These are phyloP conservation scores for Draba incana DNA, from an alignment of 345 rosid species.

Conservation along the genomic window DNA sequence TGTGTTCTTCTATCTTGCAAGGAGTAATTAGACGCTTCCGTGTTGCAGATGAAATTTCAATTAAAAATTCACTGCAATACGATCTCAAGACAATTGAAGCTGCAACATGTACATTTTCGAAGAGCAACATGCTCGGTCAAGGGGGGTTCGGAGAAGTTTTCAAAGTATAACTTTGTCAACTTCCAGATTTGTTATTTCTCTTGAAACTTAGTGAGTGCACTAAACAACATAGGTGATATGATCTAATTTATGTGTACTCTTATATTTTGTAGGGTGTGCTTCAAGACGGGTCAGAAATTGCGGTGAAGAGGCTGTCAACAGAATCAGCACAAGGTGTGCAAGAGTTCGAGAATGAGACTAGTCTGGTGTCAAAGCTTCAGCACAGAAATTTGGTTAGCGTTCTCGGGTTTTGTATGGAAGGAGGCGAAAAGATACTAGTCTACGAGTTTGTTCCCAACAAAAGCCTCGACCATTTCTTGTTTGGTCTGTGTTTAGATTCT, in stretches of 20 bases:
- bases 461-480: slow-evolving; percentile 29
- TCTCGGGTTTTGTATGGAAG: slow-evolving; percentile 35
- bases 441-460: slow-evolving; percentile 34
- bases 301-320: slow-evolving; percentile 29
- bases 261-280: slow-evolving; percentile 13
- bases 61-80: slow-evolving; percentile 2
- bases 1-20: neutral
- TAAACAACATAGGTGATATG: neutral
- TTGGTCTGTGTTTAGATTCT: slow-evolving; percentile 15
- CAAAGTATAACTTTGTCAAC: neutral
- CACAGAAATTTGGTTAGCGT: slow-evolving; percentile 31
- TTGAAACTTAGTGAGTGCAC: neutral
- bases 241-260: neutral
- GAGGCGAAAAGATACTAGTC: slow-evolving; percentile 32
- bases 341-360: slow-evolving; percentile 36
- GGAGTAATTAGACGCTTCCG: fast-evolving
- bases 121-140: slow-evolving; percentile 25
- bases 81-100: slow-evolving; percentile 4
- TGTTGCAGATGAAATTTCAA: neutral
- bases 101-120: slow-evolving; percentile 28
- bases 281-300: slow-evolving; percentile 27
- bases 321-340: slow-evolving; percentile 36
- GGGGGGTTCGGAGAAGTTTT: slow-evolving; percentile 37
- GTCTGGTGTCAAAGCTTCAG: slow-evolving; percentile 28
- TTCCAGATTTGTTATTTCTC: neutral